Base-by-base conservation (phyloP, 371 early-diverging fungal genomes). In the Basidiobolus meristosporus region DNA sequence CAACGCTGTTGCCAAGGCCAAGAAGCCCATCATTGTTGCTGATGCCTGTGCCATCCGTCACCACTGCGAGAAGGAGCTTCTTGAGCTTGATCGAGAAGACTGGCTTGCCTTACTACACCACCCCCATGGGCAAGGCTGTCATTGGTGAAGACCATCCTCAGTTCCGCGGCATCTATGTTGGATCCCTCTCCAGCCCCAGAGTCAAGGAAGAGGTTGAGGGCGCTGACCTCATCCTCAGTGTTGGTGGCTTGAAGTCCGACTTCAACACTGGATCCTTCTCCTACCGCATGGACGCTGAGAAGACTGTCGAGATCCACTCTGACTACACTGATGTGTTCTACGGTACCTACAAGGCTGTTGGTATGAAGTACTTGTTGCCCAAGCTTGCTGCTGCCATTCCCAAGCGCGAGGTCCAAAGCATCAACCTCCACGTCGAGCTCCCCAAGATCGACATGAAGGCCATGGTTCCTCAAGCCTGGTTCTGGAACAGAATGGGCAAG, bases 81-180 rank as follows among this genome's bases (percentile, higher is more conserved):
- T 47, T 12, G 49, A 42, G 6, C 51, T 61, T 68, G 15, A 39
- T 56, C 1, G 43, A 60, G 10, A 40, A 39, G 1, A 48, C 59
- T 19, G 53, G 57, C 0, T 57, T 64, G 40, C 63, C 61, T 2
- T 45, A 56, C 16, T 55, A 48, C 32, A 47, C 47, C 1, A 50
- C 61, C 10, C 63, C 63, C 1, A 63, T 68, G 64, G 65, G 61
- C 17, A 63, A 63, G 31, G 60, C 58, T 21, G 47, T 53, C 2
- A 40, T 68, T 12, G 51, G 53, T 21, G 63, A 62, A 40, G 39
- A 39, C 2, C 36, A 52, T 18, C 37, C 38, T 3, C 43, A 54
- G 26, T 68, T 50, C 40, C 50, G 57, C 2, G 64, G 66, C 4
- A 48, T 51, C 12, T 65, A 60, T 21, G 37, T 46, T 38, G 64